Percentiles rank a stretch among this genome's conserved stretches.
Evolutionary conservation across 2,329 filamentous ascomycete species (phyloP).

Genomic region (Metarhizium anisopliae): DNA sequence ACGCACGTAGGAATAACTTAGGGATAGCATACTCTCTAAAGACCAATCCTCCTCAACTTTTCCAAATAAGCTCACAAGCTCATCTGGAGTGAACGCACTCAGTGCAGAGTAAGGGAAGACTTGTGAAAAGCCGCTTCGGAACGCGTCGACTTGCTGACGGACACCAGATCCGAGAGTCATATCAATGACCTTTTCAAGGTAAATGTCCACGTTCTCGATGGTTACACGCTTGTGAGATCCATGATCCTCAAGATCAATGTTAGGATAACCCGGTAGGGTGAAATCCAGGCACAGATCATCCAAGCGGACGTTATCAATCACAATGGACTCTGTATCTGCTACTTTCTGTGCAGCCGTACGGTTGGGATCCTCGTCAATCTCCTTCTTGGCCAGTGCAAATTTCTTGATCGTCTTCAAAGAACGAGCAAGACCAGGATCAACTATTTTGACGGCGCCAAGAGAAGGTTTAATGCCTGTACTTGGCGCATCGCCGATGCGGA

Average conservation of each 20-base stretch:
- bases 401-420: constrained; percentile 83
- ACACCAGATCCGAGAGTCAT: constrained; percentile 87
- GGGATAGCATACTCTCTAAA: constrained; percentile 69
- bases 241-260: constrained; percentile 70
- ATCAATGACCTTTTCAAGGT: constrained; percentile 84
- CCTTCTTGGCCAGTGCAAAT: constrained; percentile 74
- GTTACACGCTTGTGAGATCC: constrained; percentile 70
- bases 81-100: constrained; percentile 87
- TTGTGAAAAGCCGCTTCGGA: constrained; percentile 83
- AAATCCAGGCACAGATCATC: constrained; percentile 92
- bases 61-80: constrained; percentile 91
- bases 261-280: constrained; percentile 82
- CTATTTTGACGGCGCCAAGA: constrained; percentile 78
- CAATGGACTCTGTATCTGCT: constrained; percentile 57
- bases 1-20: background rate
- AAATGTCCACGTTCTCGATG: constrained; percentile 83
- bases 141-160: constrained; percentile 80
- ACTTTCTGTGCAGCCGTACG: constrained; percentile 64
- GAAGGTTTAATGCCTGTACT: constrained; percentile 64
- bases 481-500: constrained; percentile 73
- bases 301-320: constrained; percentile 66
- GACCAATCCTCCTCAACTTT: constrained; percentile 94
- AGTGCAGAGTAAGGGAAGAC: constrained; percentile 94
- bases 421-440: constrained; percentile 77
- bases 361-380: constrained; percentile 62